These are phyloP conservation scores for Pyrus hybrid DNA, from an alignment of 331 rosid species.

Conservation along the genomic window DNA sequence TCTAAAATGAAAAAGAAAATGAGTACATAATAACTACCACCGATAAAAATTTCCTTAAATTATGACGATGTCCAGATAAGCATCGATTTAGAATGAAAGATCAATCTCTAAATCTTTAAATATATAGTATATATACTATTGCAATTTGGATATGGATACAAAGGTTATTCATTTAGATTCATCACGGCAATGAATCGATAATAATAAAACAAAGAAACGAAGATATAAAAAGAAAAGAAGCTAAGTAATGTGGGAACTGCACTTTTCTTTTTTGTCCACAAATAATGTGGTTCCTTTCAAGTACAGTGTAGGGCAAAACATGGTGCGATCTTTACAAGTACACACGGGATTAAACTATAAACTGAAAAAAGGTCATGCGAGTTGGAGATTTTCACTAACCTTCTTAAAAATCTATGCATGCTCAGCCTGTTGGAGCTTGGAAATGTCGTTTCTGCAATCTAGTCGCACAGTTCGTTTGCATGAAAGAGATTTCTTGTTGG, in stretches of 20 bases:
- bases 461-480: not conserved
- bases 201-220: not conserved
- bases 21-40: too few species aligned
- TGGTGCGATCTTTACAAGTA: not conserved
- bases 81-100: too few species aligned
- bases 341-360: not conserved
- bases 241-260: not conserved
- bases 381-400: not conserved
- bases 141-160: not conserved
- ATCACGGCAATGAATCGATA: not conserved
- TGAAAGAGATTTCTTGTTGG: slow-evolving; percentile 20
- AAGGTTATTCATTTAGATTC: not conserved
- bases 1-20: too few species aligned
- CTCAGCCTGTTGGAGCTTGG: not conserved
- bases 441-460: not conserved
- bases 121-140: not conserved
- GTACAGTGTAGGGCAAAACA: not conserved
- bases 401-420: not conserved
- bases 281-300: not conserved
- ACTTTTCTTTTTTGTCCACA: not conserved
- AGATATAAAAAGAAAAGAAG: not conserved
- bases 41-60: too few species aligned
- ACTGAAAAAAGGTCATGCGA: not conserved
- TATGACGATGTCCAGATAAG: too few species aligned
- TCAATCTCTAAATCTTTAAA: too few species aligned